A percentile compares a stretch with the other conserved stretches of the same genome.
phyloP scores from a whole-genome alignment of 1,284 basidiomycete genomes.

The Ustilago crameri region DNA sequence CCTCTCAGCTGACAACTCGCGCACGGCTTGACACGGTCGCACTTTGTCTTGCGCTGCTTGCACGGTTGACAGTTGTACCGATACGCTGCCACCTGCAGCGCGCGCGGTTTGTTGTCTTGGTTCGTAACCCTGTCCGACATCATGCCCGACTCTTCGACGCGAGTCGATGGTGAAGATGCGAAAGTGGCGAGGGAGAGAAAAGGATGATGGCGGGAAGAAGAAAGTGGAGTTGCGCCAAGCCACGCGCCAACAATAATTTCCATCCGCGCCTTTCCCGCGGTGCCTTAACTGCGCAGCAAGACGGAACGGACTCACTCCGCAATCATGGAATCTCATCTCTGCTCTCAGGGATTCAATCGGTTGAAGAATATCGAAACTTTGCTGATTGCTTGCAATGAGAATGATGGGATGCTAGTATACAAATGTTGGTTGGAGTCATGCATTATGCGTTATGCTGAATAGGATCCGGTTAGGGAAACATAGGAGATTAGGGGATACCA shows the following conservation, averaged over 20 bases:
- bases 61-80: slow-evolving; percentile 46
- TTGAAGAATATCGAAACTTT: no score
- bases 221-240: slow-evolving; percentile 1
- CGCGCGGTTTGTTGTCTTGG: slow-evolving; percentile 15
- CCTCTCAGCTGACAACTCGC: slow-evolving; percentile 33
- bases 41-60: slow-evolving; percentile 51
- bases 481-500: no score
- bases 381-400: neutral
- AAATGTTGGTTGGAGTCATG: neutral
- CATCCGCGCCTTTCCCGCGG: slow-evolving; percentile 1
- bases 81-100: slow-evolving; percentile 31
- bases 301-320: no score
- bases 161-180: neutral
- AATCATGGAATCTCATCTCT: no score
- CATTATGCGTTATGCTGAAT: neutral
- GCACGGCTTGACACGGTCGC: slow-evolving; percentile 45
- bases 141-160: no score
- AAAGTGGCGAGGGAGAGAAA: slow-evolving; percentile 1
- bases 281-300: neutral
- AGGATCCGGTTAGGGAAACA: no score
- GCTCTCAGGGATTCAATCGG: no score
- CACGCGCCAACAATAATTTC: neutral
- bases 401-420: slow-evolving; percentile 8
- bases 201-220: slow-evolving; percentile 7
- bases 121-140: slow-evolving; percentile 18